Evolutionary conservation across 2,329 filamentous ascomycete species (phyloP), one percentile per base, ranked within the genome.

Genomic region (Blastomyces emzantsi): DNA sequence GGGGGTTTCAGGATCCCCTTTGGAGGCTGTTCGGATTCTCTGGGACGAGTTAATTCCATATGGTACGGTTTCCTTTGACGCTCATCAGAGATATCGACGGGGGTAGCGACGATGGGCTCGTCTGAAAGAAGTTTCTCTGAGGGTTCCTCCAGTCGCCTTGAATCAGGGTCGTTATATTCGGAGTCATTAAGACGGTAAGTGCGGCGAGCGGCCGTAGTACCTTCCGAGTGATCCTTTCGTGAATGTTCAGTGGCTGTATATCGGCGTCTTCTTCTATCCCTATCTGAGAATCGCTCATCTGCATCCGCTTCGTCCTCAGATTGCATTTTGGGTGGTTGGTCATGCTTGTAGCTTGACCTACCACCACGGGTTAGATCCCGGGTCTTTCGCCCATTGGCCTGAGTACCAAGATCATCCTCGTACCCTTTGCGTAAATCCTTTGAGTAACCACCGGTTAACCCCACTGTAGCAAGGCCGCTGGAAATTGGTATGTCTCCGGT

Each of bases 1-100:
- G 93, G 92, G 62, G 85, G 83, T 75, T 95, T 94, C 54, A 97
- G 81, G 63, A 97, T 97, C 19, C 92, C 88, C 75, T 89, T 94
- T 64, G 90, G 84, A 3, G 78, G 74, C 22, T 85, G 83, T 67
- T 90, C 89, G 51, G 83, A 82, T 22, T 90, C 87, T 25, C 81
- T 78, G 2, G 67, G 63, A 3, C 64, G 58, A 11, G 67, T 67
- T 19, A 68, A 68, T 3, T 71, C 74, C 22, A 69, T 73, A 58
- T 64, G 69, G 62, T 68, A 66, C 39, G 64, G 66, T 67, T 69
- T 76, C 67, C 51, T 66, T 70, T 64, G 68, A 67, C 62, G 69
- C 54, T 62, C 70, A 60, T 64, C 65, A 52, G 61, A 54, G 54
- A 63, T 64, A 47, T 70, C 68, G 28, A 58, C 59, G 62, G 68